Evolutionary conservation across 176 grass and related monocot genomes (phyloP), one percentile per base, ranked within the genome.

Genomic region (Puccinellia tenuiflora): DNA sequence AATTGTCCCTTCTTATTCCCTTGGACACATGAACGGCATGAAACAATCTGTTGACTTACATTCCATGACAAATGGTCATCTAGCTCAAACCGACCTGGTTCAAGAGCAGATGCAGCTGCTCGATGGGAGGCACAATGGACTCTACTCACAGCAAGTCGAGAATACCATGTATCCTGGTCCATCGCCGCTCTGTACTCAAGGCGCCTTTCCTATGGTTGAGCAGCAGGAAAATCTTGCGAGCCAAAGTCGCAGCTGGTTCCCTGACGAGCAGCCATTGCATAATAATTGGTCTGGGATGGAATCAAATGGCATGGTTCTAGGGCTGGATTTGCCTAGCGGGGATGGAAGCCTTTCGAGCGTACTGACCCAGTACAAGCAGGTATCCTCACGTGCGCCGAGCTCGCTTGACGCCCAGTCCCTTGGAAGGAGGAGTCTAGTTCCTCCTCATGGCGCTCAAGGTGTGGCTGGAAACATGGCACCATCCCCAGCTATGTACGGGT

Each of bases 331-430:
- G 25, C 65, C 40, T 18, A 76, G 61, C 5, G 63, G 39, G 20
- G 88, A 89, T 43, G 88, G 88, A 28, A 89, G 88, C 52, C 88
- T 89, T 42, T 77, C 69, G n/a, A 89, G 83, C 34, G 82, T 89
- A 18, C 79, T 89, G 28, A 81, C 77, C 24, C 72, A 85, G 31
- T 85, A 76, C 59, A 85, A 71, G 52, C 79, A 85, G 78, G 79
- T 76, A 14, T 76, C 83, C 9, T 62, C 87, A 39, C 39, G 46
- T 3, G 12, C 43, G 43, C 43, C 30, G 13, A 69, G 62, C 11
- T 70, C 70, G 0, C n/a, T n/a, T n/a, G n/a, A n/a, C n/a, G 71
- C 52, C 31, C 88, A 85, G 70, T 81, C 18, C 39, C 2, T 78
- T 67, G 77, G 59, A 76, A 55, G 71, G 21, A 85, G 87, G 72